Conservation (phyloP, 169 alveolate genomes). For the Cystoisospora suis region DNA sequence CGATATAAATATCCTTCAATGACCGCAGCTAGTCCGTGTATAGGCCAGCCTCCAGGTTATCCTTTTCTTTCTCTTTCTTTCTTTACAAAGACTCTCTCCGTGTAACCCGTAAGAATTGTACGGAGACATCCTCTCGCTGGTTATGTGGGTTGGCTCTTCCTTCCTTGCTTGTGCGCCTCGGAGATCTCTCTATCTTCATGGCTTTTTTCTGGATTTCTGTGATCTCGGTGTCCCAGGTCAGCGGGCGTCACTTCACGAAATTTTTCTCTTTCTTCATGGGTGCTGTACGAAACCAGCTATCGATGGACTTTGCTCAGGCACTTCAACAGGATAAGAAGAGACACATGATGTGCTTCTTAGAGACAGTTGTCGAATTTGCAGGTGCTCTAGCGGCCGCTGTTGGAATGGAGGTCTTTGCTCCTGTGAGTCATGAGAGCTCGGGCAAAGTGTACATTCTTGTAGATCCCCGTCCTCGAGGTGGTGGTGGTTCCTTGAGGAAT, state of each 20-base stretch:
- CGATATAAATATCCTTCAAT: no score
- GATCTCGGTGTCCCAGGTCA: no score
- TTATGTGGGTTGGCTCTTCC: no score
- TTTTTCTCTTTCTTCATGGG: conserved; percentile 14
- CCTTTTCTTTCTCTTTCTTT: not conserved
- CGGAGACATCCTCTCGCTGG: no score
- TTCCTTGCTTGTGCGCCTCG: not conserved
- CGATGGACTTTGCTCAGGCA: not conserved
- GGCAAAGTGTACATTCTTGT: not conserved
- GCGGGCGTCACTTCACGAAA: conserved; percentile 6
- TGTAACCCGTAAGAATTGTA: not conserved
- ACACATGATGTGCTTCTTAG: conserved; percentile 20
- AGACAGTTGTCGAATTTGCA: conserved; percentile 62
- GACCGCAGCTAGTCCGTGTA: no score
- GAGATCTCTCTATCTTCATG: not conserved
- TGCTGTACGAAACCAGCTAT: not conserved
- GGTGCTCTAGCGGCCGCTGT: conserved; percentile 63
- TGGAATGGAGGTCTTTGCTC: conserved; percentile 56
- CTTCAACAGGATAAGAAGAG: not conserved
- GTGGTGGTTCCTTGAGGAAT: no score
- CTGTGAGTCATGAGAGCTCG: conserved; percentile 17
- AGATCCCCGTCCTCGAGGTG: not conserved
- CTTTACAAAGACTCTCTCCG: no score
- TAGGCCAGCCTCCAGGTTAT: no score
- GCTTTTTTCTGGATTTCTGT: no score